Evolutionary conservation across 2,329 filamentous ascomycete species (phyloP), one percentile per base, ranked within the genome.

Genomic region (Tolypocladium nubicola): DNA sequence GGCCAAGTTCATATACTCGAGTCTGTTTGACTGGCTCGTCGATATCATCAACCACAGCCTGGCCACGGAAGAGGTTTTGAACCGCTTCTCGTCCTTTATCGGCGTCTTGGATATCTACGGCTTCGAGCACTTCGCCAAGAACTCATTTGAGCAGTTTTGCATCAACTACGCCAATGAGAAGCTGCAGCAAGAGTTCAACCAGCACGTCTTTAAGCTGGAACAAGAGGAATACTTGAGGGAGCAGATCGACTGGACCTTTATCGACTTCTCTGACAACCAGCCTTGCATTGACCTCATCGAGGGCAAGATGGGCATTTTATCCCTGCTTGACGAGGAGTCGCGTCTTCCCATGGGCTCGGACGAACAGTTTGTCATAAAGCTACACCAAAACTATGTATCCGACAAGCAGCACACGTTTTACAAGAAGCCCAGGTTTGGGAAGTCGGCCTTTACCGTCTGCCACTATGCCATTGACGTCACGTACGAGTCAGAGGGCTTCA

Each of bases 91-190:
- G 57, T 93, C 90, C 2, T 99, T 99, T 73, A 99, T 99, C 66
- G 94, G 94, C 72, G 94, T 99, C 53, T 83, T 99, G 62, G 94
- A 99, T 89, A 99, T 99, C 65, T 97, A 97, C 73, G 93, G 93
- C 62, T 99, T 99, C 69, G 94, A 99, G 73, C 94, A 97, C 75
- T 99, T 99, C 68, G 93, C 94, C 61, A 97, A 97, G 79, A 99
- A 99, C 77, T 99, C 94, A 0, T 99, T 99, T 67, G 94, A 99
- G 72, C 94, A 99, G 72, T 99, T 99, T 75, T 99, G 94, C 76
- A 99, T 99, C 82, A 99, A 99, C 75, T 99, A 99, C 68, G 94
- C 94, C 74, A 99, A 99, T 73, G 94, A 99, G 75, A 99, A 99
- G 75, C 79, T 99, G 56, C 94, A 99, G 71, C 94, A 99, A 72